phyloP scores from a whole-genome alignment of 345 rosid species.

The Brassica juncea region DNA sequence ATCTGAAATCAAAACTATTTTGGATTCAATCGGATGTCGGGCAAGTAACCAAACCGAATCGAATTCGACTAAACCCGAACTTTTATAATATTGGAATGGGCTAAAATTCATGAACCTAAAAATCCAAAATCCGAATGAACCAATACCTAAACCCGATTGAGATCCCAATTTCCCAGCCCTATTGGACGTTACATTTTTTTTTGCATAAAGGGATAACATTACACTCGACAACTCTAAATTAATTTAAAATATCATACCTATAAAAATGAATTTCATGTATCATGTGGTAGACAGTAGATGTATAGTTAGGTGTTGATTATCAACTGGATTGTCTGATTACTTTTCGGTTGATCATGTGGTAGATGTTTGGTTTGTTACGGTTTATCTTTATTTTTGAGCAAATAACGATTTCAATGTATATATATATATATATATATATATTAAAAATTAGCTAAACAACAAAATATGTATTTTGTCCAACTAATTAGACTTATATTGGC shows the following conservation, averaged over 20 bases:
- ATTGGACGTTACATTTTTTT: too few relatives aligned
- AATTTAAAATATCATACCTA: neutral
- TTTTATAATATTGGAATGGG: too few relatives aligned
- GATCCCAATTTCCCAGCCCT: too few relatives aligned
- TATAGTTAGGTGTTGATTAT: neutral
- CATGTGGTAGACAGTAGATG: slow-evolving; percentile 18
- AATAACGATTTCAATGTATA: neutral
- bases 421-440: neutral
- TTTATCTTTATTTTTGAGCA: neutral
- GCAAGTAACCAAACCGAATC: too few relatives aligned
- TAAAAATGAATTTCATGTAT: neutral
- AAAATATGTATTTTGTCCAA: neutral
- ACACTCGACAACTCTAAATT: slow-evolving; percentile 1
- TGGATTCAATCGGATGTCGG: too few relatives aligned
- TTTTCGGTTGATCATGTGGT: slow-evolving; percentile 8
- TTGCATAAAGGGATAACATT: neutral
- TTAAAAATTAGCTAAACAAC: neutral
- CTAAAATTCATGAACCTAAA: too few relatives aligned
- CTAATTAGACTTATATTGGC: neutral
- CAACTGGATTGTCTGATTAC: slow-evolving; percentile 1
- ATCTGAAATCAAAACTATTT: too few relatives aligned
- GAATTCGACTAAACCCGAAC: too few relatives aligned
- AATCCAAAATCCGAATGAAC: too few relatives aligned
- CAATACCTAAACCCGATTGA: too few relatives aligned
- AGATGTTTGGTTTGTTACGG: neutral